Percentiles rank a stretch among this genome's conserved stretches.
These are phyloP conservation scores for Parmales sp. DNA, from an alignment of 108 stramenopile species.

Conservation along the genomic window DNA sequence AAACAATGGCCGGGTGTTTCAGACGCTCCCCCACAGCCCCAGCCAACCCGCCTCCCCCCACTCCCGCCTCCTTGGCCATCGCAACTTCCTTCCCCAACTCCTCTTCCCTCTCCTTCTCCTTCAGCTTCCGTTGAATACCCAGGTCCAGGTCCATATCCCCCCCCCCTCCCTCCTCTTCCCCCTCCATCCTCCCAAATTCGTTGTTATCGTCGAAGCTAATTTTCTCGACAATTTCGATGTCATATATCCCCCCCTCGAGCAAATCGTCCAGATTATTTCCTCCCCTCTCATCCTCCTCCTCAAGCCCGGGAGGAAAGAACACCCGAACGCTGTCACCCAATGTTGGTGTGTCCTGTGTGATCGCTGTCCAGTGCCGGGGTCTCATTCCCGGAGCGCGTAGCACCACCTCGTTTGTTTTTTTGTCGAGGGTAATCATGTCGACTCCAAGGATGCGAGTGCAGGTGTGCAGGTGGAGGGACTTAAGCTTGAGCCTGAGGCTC, in stretches of 20 bases:
- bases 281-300: slow-evolving; percentile 47
- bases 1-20: slow-evolving; percentile 58
- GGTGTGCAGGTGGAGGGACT: slow-evolving; percentile 69
- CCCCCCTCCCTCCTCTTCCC: slow-evolving; percentile 22
- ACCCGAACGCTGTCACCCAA: slow-evolving; percentile 57
- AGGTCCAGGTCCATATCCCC: neutral
- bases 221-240: neutral
- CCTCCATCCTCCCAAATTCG: slow-evolving; percentile 18
- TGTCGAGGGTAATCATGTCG: slow-evolving; percentile 24
- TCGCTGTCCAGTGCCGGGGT: slow-evolving; percentile 67
- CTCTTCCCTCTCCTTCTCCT: slow-evolving; percentile 17
- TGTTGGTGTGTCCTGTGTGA: slow-evolving; percentile 46
- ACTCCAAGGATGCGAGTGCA: slow-evolving; percentile 68
- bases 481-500: slow-evolving; percentile 42
- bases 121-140: neutral
- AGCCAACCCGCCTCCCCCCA: slow-evolving; percentile 67
- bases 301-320: slow-evolving; percentile 40
- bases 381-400: slow-evolving; percentile 67
- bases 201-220: neutral
- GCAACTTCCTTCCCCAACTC: slow-evolving; percentile 50
- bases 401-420: too few species aligned
- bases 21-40: slow-evolving; percentile 56
- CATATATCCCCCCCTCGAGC: neutral
- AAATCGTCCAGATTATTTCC: slow-evolving; percentile 58
- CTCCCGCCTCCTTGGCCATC: slow-evolving; percentile 69